A percentile compares a stretch with the other conserved stretches of the same genome.
Conservation (phyloP, 1,139 yeast genomes). For the Hyphopichia pseudoburtonii region DNA sequence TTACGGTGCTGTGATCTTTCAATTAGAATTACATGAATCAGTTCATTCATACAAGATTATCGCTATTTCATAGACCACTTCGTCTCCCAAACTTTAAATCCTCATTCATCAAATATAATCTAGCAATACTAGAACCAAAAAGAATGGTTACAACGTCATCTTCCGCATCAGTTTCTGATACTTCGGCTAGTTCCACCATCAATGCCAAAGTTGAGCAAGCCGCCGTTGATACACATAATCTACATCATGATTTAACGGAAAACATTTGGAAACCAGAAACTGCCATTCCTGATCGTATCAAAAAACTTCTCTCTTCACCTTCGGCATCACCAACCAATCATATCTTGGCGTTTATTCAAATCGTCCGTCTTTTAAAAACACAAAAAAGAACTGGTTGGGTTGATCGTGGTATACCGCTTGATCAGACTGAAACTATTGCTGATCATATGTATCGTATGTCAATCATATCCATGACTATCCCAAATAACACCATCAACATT, state of each 20-base stretch:
- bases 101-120: too few species aligned
- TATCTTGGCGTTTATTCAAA: constrained; percentile 71
- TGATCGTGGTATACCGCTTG: constrained; percentile 60
- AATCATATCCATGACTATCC: constrained; percentile 72
- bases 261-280: constrained; percentile 58
- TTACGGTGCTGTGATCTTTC: too few species aligned
- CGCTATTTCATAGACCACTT: too few species aligned
- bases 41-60: too few species aligned
- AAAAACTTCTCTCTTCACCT: constrained; percentile 38
- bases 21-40: too few species aligned
- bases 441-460: constrained; percentile 99
- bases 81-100: too few species aligned
- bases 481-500: constrained; percentile 33
- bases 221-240: background rate
- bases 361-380: constrained; percentile 70
- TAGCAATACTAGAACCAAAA: too few species aligned
- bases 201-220: background rate
- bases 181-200: background rate
- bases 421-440: constrained; percentile 67
- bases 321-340: constrained; percentile 37
- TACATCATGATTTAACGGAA: constrained; percentile 10
- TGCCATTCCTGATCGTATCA: constrained; percentile 55
- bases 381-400: constrained; percentile 96
- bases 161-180: too few species aligned
- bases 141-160: too few species aligned